A percentile compares a stretch with the other conserved stretches of the same genome.
phyloP scores from a whole-genome alignment of 805 yeast genomes.

The Candida taoyuanica region DNA sequence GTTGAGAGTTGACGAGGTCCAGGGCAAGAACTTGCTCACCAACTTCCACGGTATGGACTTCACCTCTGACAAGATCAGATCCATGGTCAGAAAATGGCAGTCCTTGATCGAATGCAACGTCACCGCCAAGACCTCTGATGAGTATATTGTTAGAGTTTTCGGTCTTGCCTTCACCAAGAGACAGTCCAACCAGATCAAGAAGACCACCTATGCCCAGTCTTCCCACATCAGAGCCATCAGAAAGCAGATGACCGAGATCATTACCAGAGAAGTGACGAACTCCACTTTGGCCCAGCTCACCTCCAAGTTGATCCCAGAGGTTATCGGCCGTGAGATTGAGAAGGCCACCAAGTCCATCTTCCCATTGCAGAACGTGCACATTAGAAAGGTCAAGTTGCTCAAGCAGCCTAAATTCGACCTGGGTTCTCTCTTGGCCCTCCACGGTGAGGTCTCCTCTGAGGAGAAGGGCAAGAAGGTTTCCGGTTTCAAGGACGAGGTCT shows the following conservation, averaged over 20 bases:
- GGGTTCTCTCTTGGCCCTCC: conserved; percentile 92
- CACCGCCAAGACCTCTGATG: conserved; percentile 96
- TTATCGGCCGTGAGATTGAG: conserved; percentile 97
- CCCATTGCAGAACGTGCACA: conserved; percentile 98
- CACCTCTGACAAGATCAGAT: conserved; percentile 96
- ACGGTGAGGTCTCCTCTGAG: conserved; percentile 91
- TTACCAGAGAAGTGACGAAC: conserved; percentile 93
- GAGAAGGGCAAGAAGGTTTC: conserved; percentile 96
- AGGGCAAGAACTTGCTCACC: conserved; percentile 97
- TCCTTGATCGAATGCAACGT: conserved; percentile 96
- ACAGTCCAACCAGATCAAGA: conserved; percentile 94
- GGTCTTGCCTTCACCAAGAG: conserved; percentile 99
- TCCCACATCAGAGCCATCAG: conserved; percentile 82
- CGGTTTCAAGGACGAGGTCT: conserved; percentile 98
- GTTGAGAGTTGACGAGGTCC: conserved; percentile 98
- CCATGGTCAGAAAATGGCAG: conserved; percentile 99
- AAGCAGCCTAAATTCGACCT: conserved; percentile 98
- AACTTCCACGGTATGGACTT: conserved; percentile 99
- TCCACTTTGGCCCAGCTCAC: conserved; percentile 95
- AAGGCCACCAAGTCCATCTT: conserved; percentile 90
- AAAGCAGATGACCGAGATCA: conserved; percentile 94
- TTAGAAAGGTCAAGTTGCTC: conserved; percentile 97
- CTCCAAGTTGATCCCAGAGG: conserved; percentile 97
- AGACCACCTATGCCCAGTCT: conserved; percentile 96
- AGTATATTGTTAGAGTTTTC: conserved; percentile 92